Conservation (phyloP, 768 basidiomycete species). For the Royoungia palumana region DNA sequence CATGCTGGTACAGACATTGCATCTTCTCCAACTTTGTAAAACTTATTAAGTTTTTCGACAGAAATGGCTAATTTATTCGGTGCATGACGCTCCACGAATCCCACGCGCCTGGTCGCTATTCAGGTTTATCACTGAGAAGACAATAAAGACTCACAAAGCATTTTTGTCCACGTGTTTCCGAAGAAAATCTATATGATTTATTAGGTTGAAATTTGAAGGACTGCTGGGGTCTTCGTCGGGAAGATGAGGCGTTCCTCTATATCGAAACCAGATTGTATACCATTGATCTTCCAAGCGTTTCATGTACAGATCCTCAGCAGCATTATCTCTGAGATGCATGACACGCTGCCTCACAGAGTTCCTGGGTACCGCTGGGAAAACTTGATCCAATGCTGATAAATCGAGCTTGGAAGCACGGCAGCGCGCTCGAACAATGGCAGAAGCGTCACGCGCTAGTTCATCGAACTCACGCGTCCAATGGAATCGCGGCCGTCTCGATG, state of each 20-base stretch:
- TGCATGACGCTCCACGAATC: constrained; percentile 47
- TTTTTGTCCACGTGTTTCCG: constrained; percentile 82
- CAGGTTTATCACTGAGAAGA: constrained; percentile 5
- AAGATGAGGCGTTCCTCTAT: constrained; percentile 63
- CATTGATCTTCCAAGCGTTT: constrained; percentile 79
- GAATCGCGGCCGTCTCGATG: constrained; percentile 59
- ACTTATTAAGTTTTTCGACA: constrained; percentile 40
- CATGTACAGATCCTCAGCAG: constrained; percentile 71
- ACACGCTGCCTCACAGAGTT: constrained; percentile 72
- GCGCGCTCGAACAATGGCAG: constrained; percentile 77
- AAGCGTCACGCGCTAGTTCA: constrained; percentile 83
- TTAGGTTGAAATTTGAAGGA: constrained; percentile 73
- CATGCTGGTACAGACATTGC: constrained; percentile 43
- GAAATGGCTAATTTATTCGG: constrained; percentile 40
- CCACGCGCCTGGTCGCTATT: constrained; percentile 52
- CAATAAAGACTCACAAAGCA: constrained; percentile 59
- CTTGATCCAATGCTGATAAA: constrained; percentile 69
- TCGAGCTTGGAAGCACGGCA: constrained; percentile 64
- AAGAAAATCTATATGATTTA: constrained; percentile 77
- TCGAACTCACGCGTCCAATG: constrained; percentile 87
- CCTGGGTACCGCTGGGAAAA: constrained; percentile 74
- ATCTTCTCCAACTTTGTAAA: constrained; percentile 53
- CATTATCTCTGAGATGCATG: constrained; percentile 53
- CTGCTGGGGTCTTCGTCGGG: constrained; percentile 69
- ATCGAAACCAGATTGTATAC: constrained; percentile 71